Evolutionary conservation across 2,329 filamentous ascomycete genomes (phyloP), one percentile per base, ranked within the genome.

Genomic region (Botrytis fragariae): DNA sequence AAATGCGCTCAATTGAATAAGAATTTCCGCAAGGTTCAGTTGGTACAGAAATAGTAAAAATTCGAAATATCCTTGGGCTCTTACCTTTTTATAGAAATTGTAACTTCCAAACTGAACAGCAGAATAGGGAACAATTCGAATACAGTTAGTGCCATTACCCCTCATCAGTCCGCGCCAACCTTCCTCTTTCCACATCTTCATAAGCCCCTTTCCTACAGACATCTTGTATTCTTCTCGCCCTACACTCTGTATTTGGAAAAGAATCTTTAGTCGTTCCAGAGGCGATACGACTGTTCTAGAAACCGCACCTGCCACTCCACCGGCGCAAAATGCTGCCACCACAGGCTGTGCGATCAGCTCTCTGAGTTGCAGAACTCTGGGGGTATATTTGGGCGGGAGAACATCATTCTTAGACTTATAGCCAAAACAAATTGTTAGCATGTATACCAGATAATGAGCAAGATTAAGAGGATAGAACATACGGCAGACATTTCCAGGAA

Each of bases 101-200:
- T 98, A 99, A 81, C 94, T 97, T 78, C 95, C 95, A 83, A 99
- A 99, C 81, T 99, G 96, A 59, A 98, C 96, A 18, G 96, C 96
- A 68, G 95, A 98, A 83, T 99, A 99, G 7, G 96, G 96, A 70
- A 99, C 94, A 77, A 99, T 99, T 75, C 96, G 93, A 79, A 99
- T 93, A 86, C 96, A 99, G 83, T 99, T 99, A 75, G 95, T 98
- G 76, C 96, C 96, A 82, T 99, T 99, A 70, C 96, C 96, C 77
- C 94, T 90, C 95, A 99, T 97, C 83, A 98, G 97, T 0, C 96
- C 96, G 82, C 90, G 91, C 94, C 95, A 98, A 72, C 96, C 96
- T 83, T 99, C 96, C 82, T 99, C 96, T 78, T 87, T 91, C 91
- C 95, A 97, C 92, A 99, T 99, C 84, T 99, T 99, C 60, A 85